Conservation (phyloP, 2,329 filamentous ascomycete species). For the Penicillium sp. region DNA sequence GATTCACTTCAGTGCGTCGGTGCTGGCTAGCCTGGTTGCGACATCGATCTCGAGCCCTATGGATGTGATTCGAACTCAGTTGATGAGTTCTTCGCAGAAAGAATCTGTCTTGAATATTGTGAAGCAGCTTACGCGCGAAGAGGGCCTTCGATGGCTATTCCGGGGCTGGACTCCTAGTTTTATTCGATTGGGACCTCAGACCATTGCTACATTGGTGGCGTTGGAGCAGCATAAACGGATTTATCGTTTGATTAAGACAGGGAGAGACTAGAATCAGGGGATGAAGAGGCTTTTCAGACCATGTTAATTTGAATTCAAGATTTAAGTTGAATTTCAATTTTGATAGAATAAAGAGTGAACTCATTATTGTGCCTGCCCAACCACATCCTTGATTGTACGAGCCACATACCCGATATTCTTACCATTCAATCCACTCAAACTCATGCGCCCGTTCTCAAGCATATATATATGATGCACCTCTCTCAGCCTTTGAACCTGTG, state of each 20-base stretch:
- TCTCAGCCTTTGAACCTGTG: conserved; percentile 32
- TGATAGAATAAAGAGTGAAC: not conserved
- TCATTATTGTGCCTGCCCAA: not conserved
- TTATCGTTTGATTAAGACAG: conserved; percentile 5
- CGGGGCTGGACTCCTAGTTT: conserved; percentile 82
- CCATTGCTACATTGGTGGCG: conserved; percentile 82
- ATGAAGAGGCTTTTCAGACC: too few species aligned
- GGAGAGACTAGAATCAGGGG: not conserved
- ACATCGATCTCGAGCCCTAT: conserved; percentile 83
- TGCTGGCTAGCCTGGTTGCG: conserved; percentile 77
- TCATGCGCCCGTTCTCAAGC: conserved; percentile 34
- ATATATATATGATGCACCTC: conserved; percentile 39
- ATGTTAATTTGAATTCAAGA: not conserved
- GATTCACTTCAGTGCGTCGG: conserved; percentile 75
- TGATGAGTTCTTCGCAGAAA: conserved; percentile 63
- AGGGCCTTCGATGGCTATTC: conserved; percentile 82
- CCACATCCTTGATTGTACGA: conserved; percentile 15
- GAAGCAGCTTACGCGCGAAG: conserved; percentile 64
- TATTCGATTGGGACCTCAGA: conserved; percentile 65
- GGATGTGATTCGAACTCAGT: conserved; percentile 84
- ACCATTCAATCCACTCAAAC: conserved; percentile 33
- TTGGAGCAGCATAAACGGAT: conserved; percentile 81
- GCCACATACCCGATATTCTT: conserved; percentile 22
- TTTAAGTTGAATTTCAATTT: not conserved
- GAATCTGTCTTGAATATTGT: conserved; percentile 59